Evolutionary conservation across 257 asterid genomes (phyloP).

Genomic region (Leonotis leonurus): DNA sequence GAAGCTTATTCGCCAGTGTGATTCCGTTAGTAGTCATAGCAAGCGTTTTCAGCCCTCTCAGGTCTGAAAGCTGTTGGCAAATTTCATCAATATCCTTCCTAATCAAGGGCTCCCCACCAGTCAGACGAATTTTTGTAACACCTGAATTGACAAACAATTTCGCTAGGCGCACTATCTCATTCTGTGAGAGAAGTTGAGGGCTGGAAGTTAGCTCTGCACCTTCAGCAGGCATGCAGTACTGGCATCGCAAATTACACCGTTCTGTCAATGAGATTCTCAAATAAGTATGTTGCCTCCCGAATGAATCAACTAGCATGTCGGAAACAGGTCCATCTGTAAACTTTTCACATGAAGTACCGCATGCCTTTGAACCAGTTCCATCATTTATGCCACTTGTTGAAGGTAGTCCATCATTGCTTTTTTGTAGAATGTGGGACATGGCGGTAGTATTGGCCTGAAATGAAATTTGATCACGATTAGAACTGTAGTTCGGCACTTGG

Average conservation of each 20-base stretch:
- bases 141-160: slow-evolving; percentile 82
- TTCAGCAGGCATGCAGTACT: slow-evolving; percentile 97
- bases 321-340: slow-evolving; percentile 36
- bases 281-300: slow-evolving; percentile 87
- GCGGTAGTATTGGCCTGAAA: slow-evolving; percentile 36
- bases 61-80: slow-evolving; percentile 59
- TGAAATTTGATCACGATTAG: slow-evolving; percentile 2
- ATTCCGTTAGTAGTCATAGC: slow-evolving; percentile 95
- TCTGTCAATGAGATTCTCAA: slow-evolving; percentile 88
- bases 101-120: slow-evolving; percentile 93
- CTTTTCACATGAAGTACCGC: slow-evolving; percentile 47
- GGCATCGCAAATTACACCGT: slow-evolving; percentile 93
- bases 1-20: slow-evolving; percentile 65
- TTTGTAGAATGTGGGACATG: slow-evolving; percentile 22
- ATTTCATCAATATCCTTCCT: slow-evolving; percentile 85
- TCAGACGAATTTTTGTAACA: slow-evolving; percentile 78
- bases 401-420: slow-evolving; percentile 20
- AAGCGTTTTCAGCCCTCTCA: slow-evolving; percentile 68
- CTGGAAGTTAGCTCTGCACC: slow-evolving; percentile 80
- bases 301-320: slow-evolving; percentile 72
- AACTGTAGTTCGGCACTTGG: background rate
- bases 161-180: slow-evolving; percentile 73
- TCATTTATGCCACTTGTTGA: slow-evolving; percentile 15
- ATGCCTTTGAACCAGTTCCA: slow-evolving; percentile 29
- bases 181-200: slow-evolving; percentile 51